A percentile compares a stretch with the other conserved stretches of the same genome.
Evolutionary conservation across 805 yeast species (phyloP).

Genomic region (Lipomyces lipofer): DNA sequence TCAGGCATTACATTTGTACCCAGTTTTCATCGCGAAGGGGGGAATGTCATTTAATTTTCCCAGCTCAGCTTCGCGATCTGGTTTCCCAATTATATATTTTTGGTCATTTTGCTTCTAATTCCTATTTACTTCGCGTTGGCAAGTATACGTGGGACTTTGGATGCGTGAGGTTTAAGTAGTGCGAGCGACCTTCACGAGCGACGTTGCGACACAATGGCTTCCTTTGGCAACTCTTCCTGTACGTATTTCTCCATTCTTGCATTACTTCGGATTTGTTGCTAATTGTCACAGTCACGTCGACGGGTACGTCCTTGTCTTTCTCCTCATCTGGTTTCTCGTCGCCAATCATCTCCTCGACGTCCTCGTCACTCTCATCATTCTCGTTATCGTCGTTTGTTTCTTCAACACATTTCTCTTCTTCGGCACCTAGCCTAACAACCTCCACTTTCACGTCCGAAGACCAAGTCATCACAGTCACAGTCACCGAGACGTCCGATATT

Average conservation of each 20-base stretch:
- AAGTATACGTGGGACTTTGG: too few relatives aligned
- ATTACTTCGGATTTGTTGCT: not conserved
- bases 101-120: too few relatives aligned
- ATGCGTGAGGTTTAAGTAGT: too few relatives aligned
- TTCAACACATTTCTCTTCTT: not conserved
- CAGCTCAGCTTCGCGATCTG: too few relatives aligned
- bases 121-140: too few relatives aligned
- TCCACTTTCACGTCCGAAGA: constrained; percentile 11
- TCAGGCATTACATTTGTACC: too few relatives aligned
- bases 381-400: not conserved
- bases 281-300: not conserved
- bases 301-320: not conserved
- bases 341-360: not conserved
- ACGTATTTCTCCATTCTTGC: not conserved
- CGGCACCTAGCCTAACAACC: not conserved
- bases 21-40: too few relatives aligned
- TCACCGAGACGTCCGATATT: constrained; percentile 22
- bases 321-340: not conserved
- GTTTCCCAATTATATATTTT: too few relatives aligned
- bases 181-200: too few relatives aligned
- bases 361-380: not conserved
- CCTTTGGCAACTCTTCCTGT: too few relatives aligned
- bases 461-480: constrained; percentile 19
- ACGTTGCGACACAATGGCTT: too few relatives aligned
- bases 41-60: too few relatives aligned